A percentile compares a stretch with the other conserved stretches of the same genome.
phyloP scores from a whole-genome alignment of 1,139 yeast genomes.

The Yamadazyma triangularis region DNA sequence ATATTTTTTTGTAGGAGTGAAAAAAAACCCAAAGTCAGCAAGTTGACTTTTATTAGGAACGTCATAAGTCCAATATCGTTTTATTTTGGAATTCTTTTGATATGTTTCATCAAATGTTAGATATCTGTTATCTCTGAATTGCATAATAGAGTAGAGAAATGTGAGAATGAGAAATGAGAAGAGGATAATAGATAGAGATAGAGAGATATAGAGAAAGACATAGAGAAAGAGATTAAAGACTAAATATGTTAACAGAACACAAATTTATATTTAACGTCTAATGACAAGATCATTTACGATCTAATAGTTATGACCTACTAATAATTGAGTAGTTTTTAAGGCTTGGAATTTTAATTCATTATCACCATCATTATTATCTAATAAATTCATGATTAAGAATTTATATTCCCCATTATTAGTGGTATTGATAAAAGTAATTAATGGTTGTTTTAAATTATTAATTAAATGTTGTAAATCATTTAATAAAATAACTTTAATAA shows the following conservation, averaged over 20 bases:
- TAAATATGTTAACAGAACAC: too few relatives aligned
- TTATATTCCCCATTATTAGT: conserved; percentile 47
- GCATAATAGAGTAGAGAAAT: conserved; percentile 9
- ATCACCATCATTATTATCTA: conserved; percentile 65
- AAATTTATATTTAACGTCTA: too few relatives aligned
- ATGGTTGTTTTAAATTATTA: conserved; percentile 51
- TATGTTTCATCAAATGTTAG: conserved; percentile 11
- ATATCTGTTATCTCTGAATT: conserved; percentile 14
- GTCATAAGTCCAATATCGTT: conserved; percentile 14
- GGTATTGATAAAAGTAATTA: conserved; percentile 67
- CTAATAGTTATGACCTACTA: conserved; percentile 63
- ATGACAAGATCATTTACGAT: too few relatives aligned
- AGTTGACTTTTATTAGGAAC: conserved; percentile 13
- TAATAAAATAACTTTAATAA: conserved; percentile 43
- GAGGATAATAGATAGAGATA: too few relatives aligned
- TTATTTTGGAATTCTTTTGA: conserved; percentile 9
- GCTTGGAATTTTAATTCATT: conserved; percentile 94
- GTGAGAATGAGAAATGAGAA: too few relatives aligned
- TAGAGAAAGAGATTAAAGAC: too few relatives aligned
- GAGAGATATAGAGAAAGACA: too few relatives aligned
- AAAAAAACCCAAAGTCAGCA: conserved; percentile 69
- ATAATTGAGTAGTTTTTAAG: conserved; percentile 84
- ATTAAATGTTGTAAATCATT: conserved; percentile 48
- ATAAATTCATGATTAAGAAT: conserved; percentile 76
- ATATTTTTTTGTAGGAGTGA: conserved; percentile 48